Evolutionary conservation across 2,329 filamentous ascomycete genomes (phyloP).

Genomic region (Beauveria australis): DNA sequence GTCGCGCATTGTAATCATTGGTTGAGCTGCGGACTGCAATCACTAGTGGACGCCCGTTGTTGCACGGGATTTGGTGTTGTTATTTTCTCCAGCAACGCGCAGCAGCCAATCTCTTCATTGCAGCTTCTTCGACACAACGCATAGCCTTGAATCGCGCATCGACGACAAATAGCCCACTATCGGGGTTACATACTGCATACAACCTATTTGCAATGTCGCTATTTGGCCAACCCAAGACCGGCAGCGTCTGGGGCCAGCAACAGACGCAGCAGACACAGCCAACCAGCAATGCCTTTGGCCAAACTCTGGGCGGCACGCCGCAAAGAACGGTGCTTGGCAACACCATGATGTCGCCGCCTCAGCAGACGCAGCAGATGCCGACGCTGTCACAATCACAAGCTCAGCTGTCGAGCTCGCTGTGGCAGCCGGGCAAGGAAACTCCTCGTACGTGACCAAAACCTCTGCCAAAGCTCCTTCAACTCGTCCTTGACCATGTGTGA

Average conservation of each 20-base stretch:
- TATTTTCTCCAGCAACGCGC: neutral
- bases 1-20: neutral
- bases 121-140: neutral
- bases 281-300: constrained; percentile 22
- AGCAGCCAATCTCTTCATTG: neutral
- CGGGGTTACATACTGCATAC: constrained; percentile 2
- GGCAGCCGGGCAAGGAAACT: constrained; percentile 43
- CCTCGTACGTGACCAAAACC: constrained; percentile 30
- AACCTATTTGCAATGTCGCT: constrained; percentile 23
- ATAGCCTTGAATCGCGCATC: neutral
- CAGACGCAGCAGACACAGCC: constrained; percentile 25
- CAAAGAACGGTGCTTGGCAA: constrained; percentile 27
- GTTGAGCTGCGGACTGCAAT: neutral
- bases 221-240: constrained; percentile 32
- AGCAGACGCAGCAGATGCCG: constrained; percentile 35
- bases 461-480: neutral
- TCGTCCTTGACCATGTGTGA: neutral
- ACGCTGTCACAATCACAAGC: constrained; percentile 36
- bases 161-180: neutral
- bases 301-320: constrained; percentile 25
- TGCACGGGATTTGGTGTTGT: neutral
- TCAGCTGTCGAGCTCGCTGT: constrained; percentile 41
- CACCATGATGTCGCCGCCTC: constrained; percentile 26
- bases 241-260: constrained; percentile 30
- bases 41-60: neutral